Evolutionary conservation across 768 basidiomycete species (phyloP).

Genomic region (Mycena venus): DNA sequence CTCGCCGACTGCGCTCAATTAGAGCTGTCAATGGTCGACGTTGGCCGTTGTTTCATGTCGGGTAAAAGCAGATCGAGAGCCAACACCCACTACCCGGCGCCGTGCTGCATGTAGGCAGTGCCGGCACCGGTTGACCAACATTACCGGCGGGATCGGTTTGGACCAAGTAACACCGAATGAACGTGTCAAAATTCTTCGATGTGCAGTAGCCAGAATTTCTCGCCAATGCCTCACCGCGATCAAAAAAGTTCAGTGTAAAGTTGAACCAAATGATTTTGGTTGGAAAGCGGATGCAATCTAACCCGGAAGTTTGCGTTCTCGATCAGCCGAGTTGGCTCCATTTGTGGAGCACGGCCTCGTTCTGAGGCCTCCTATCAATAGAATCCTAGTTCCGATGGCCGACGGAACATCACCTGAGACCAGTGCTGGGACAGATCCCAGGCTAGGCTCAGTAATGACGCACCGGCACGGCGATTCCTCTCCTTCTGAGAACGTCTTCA

Average conservation of each 20-base stretch:
- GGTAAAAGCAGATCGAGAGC: background rate
- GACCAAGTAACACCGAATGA: too few relatives aligned
- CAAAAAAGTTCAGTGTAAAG: background rate
- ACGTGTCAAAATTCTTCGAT: too few relatives aligned
- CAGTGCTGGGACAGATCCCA: slow-evolving; percentile 16
- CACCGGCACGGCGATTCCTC: slow-evolving; percentile 22
- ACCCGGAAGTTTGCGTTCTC: background rate
- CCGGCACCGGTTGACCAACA: too few relatives aligned
- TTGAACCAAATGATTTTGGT: background rate
- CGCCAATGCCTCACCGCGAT: too few relatives aligned
- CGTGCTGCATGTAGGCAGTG: background rate
- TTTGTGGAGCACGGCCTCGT: background rate
- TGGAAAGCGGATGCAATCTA: too few relatives aligned
- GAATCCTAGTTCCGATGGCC: background rate
- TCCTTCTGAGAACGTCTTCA: background rate
- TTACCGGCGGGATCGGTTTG: too few relatives aligned
- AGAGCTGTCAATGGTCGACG: background rate
- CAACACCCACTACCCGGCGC: background rate
- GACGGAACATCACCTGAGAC: slow-evolving; percentile 9
- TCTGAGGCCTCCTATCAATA: background rate
- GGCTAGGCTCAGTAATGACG: slow-evolving; percentile 4
- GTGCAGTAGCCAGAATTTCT: too few relatives aligned
- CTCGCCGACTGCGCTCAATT: too few relatives aligned
- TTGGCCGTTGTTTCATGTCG: background rate
- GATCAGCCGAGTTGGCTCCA: slow-evolving; percentile 2